These are phyloP conservation scores for Gomphus sp. DNA, from an alignment of 1,284 basidiomycete genomes.

Conservation along the genomic window DNA sequence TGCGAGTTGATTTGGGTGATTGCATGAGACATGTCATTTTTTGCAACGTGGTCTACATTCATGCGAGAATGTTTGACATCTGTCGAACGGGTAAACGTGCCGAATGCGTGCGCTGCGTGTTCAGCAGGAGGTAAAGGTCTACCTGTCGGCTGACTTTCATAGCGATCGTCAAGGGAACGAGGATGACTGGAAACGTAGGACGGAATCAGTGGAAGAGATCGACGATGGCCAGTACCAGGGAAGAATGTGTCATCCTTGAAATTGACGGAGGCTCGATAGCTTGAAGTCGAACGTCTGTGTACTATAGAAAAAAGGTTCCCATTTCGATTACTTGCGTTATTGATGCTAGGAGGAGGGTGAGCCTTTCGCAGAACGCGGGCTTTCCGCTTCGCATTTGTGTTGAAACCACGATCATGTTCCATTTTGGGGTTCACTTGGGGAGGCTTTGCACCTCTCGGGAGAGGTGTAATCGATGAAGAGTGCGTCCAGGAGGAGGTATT, in stretches of 20 bases:
- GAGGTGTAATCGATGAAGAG: neutral
- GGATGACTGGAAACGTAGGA: neutral
- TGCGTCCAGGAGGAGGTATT: neutral
- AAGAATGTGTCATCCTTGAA: neutral
- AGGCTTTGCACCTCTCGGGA: neutral
- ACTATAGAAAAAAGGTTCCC: neutral
- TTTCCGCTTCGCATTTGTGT: neutral
- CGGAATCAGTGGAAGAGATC: neutral
- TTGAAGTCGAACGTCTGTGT: neutral
- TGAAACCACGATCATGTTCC: neutral
- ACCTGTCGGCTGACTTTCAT: neutral
- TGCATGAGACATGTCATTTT: neutral
- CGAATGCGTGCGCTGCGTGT: neutral
- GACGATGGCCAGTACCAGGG: neutral
- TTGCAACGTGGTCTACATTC: neutral
- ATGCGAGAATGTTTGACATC: neutral
- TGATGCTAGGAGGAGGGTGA: neutral
- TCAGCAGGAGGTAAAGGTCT: neutral
- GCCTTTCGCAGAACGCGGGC: neutral
- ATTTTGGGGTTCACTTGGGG: neutral
- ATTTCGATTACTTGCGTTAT: neutral
- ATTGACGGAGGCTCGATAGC: neutral
- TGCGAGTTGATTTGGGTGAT: neutral
- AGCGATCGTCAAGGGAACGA: neutral
- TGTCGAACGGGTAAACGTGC: neutral